Evolutionary conservation across 352 stramenopile species (phyloP), one percentile per base, ranked within the genome.

Genomic region (Lagenidium giganteum): DNA sequence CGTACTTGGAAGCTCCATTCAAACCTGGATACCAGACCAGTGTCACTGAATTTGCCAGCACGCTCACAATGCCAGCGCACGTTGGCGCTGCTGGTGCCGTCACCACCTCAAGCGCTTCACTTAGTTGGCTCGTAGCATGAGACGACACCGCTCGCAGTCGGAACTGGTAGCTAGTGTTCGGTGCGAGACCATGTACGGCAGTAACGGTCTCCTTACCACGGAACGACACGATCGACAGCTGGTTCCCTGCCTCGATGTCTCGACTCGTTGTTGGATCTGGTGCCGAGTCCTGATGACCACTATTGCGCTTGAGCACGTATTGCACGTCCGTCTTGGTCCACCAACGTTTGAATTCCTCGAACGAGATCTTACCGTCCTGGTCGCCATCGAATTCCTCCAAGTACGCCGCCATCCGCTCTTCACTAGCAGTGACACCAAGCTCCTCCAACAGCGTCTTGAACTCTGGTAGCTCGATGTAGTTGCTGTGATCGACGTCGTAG

Each of bases 81-180:
- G 73, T 73, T 7, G 79, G 78, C 5, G 61, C 59, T 18, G 68
- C 56, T 1, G 78, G 76, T 9, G 72, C 62, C 5, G 78, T 87
- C 34, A 59, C 83, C 20, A 97, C 64, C 32, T 80, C 65, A 3
- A 96, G 50, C 0, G 80, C 78, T 1, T 83, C 63, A 41, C 81
- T 94, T 8, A 95, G 64, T 26, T 74, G 63, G 30, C 78, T 94
- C 3, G 81, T 80, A 12, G 82, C 70, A 38, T 89, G 74, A 2
- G 71, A 75, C 13, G 75, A 81, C 33, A 96, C 78, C 20, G 76
- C 52, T 27, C 86, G 76, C 24, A 97, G 57, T 3, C 74, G 68
- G 48, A 97, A 96, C 17, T 64, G 54, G 50, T 97, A 96, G 21
- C 69, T 47, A 2, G 70, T 90, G 60, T 96, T 96, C 12, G 88